These are phyloP conservation scores for Suillus lakei DNA, from an alignment of 768 basidiomycete genomes.

Conservation along the genomic window DNA sequence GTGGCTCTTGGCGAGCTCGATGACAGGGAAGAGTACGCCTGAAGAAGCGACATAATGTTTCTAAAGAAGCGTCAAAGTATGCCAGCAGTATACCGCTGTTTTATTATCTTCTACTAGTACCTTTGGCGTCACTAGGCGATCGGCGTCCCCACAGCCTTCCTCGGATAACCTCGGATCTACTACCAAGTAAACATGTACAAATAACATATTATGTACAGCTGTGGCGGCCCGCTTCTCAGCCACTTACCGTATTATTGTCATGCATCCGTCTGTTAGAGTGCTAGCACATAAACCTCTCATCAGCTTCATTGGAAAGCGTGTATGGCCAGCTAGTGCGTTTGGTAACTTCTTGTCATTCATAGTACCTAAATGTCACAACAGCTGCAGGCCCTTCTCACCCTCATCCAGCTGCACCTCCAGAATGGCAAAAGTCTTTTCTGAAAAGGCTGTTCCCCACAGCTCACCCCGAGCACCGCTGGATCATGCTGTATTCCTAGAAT, in stretches of 20 bases:
- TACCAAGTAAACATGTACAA: slow-evolving; percentile 20
- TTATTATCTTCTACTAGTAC: neutral
- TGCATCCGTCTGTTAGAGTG: slow-evolving; percentile 41
- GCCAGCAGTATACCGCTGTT: neutral
- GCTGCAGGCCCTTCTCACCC: slow-evolving; percentile 49
- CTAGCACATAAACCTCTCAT: slow-evolving; percentile 63
- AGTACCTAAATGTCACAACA: slow-evolving; percentile 21
- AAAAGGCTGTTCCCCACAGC: slow-evolving; percentile 34
- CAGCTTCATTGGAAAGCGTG: slow-evolving; percentile 63
- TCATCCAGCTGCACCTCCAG: slow-evolving; percentile 72
- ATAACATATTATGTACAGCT: neutral
- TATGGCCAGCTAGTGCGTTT: slow-evolving; percentile 50
- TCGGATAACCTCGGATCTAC: slow-evolving; percentile 7
- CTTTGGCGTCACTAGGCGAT: slow-evolving; percentile 2
- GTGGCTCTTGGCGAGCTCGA: slow-evolving; percentile 50
- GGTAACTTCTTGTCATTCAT: neutral
- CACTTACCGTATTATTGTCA: slow-evolving; percentile 11
- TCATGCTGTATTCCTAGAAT: slow-evolving; percentile 44
- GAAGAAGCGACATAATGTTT: slow-evolving; percentile 9
- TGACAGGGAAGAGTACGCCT: slow-evolving; percentile 36
- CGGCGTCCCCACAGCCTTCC: neutral
- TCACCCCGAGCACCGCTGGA: slow-evolving; percentile 5
- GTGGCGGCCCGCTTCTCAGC: slow-evolving; percentile 7
- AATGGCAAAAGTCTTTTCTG: slow-evolving; percentile 56
- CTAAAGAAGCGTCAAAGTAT: neutral